Base-by-base conservation (phyloP, 441 rosid species). In the Erodium moschatum region DNA sequence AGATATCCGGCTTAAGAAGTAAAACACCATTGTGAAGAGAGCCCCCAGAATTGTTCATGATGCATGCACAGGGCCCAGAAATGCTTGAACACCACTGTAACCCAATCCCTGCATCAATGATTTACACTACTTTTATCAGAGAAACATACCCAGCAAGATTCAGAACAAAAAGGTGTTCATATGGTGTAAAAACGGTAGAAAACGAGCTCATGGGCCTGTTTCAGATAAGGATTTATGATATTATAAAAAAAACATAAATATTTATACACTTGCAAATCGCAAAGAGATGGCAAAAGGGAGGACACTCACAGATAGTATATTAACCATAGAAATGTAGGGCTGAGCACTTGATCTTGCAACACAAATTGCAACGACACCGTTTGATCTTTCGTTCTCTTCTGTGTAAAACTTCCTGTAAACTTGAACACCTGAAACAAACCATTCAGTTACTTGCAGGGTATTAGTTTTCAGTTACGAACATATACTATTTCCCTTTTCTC, bases 401-500 rank as follows among this genome's bases (percentile, higher is more conserved):
- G 89, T 31, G 70, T 87, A 92, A 72, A 87, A 89, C 72, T 82
- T 87, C 76, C 90, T 72, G 69, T 89, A 91, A 70, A 88, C 77
- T 78, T 42, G 67, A 54, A 88, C 84, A 64, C 95, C 92, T 85
- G 81, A 65, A 74, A 70, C 50, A n/a, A 7, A 19, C 61, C 38
- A 61, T 61, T 52, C 46, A 29, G 6, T 65, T 31, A 33, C 20
- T 29, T 16, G 8, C 24, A 56, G 50, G 35, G 15, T 24, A 69
- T 16, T 54, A 69, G 46, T n/a, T 66, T 77, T 31, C n/a, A 21
- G 35, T 52, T 44, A 66, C 6, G 44, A 38, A 38, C 44, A 38
- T 5, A 38, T 38, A 38, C 44, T 38, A 38, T 38, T 38, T 38
- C 44, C 44, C 44, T 38, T 38, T 38, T 38, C 44, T 38, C 44